These are phyloP conservation scores for Euphorbia lathyris DNA, from an alignment of 345 rosid species.

Conservation along the genomic window DNA sequence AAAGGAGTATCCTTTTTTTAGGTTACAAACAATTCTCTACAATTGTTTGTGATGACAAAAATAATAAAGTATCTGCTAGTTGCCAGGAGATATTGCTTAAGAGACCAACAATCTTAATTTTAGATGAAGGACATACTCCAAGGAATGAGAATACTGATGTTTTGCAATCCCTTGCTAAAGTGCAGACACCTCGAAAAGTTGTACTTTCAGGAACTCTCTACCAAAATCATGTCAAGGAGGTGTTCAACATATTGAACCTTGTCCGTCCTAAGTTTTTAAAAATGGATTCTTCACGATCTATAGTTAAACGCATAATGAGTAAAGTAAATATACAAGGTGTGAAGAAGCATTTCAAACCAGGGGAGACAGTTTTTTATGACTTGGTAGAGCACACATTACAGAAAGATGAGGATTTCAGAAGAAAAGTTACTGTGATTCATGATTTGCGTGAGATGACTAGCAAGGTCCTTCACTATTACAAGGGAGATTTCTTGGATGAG, in stretches of 20 bases:
- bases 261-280: slow-evolving; percentile 84
- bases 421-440: slow-evolving; percentile 59
- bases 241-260: slow-evolving; percentile 76
- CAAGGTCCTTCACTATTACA: slow-evolving; percentile 77
- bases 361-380: slow-evolving; percentile 51
- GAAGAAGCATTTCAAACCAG: slow-evolving; percentile 45
- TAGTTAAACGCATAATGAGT: slow-evolving; percentile 57
- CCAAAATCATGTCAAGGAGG: slow-evolving; percentile 86
- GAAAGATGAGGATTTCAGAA: slow-evolving; percentile 43
- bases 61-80: slow-evolving; percentile 24
- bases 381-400: slow-evolving; percentile 69
- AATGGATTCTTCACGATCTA: slow-evolving; percentile 40
- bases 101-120: slow-evolving; percentile 68
- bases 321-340: slow-evolving; percentile 47
- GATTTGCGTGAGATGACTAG: slow-evolving; percentile 88
- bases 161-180: slow-evolving; percentile 70
- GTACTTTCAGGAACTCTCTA: slow-evolving; percentile 89
- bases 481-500: slow-evolving; percentile 82
- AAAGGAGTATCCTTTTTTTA: slow-evolving; percentile 72
- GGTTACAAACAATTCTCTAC: slow-evolving; percentile 84
- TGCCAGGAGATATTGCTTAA: slow-evolving; percentile 69
- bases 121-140: slow-evolving; percentile 91
- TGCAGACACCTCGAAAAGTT: slow-evolving; percentile 76
- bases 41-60: slow-evolving; percentile 57
- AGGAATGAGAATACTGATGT: slow-evolving; percentile 75